Base-by-base conservation (phyloP, 1,284 basidiomycete species). In the Fomitopsis pinicola region DNA sequence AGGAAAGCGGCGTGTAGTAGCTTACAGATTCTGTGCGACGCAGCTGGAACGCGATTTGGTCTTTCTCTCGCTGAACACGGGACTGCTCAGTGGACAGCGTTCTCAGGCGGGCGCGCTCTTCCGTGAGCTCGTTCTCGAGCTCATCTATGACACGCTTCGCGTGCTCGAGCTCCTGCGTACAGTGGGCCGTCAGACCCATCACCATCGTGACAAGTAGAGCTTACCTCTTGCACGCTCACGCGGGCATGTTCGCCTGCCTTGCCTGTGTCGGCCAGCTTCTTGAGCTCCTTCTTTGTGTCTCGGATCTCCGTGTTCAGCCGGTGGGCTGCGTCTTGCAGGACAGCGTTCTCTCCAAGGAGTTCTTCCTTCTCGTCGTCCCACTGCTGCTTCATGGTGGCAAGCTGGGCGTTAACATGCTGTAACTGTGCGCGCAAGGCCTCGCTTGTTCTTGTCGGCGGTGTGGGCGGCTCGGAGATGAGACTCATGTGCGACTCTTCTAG, bases 21-120 rank as follows among this genome's bases (percentile, higher is more conserved):
- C 82, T 70, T 67, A 89, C 89, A 52, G 82, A 79, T 76, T 92
- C 88, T 7, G 88, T 88, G 42, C 88, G 80, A 62, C 83, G 80
- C 63, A 92, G 72, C 64, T 92, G 84, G 10, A 80, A 74, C 28
- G 84, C 65, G 48, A 92, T 78, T 9, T 82, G 80, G 56, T 85
- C 81, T 67, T 85, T 87, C 67, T 91, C 87, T 36, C 83, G 79
- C 59, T 85, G 79, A 6, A 84, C 77, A 17, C 79, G 80, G 26
- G 78, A 76, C 66, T 91, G 88, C 70, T 92, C 88, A 0, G 81
- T 78, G 0, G 80, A 80, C 67, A 93, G 76, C 9, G 78, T 74
- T 62, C 88, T 77, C 52, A 94, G 73, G 17, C 84, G 83, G 15
- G 80, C 75, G 26, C 91, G 83, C 71, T 94, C 91, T 0, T 78